Percentiles rank a stretch among this genome's conserved stretches.
Conservation (phyloP, 106 monocot species). For the Apostasia shenzhenica region DNA sequence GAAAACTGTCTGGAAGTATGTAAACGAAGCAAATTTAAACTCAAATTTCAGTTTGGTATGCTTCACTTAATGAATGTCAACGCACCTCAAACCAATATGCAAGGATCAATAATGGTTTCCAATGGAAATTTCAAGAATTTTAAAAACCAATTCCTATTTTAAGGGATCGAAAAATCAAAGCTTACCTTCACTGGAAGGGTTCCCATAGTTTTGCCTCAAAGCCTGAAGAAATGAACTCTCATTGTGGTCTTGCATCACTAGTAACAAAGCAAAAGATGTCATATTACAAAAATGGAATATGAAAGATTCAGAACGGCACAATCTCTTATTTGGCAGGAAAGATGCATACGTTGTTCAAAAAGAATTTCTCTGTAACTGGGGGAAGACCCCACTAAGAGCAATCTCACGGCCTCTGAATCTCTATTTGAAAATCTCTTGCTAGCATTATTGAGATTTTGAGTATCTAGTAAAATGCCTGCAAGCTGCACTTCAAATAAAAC, state of each 20-base stretch:
- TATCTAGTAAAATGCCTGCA: slow-evolving; percentile 57
- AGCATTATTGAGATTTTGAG: slow-evolving; percentile 26
- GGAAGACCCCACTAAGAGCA: slow-evolving; percentile 39
- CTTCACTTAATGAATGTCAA: not conserved
- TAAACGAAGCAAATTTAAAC: not conserved
- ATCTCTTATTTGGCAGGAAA: not conserved
- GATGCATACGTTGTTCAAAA: slow-evolving; percentile 35
- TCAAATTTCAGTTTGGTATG: not conserved
- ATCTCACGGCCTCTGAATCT: slow-evolving; percentile 50
- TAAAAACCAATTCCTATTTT: not conserved
- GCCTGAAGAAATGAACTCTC: slow-evolving; percentile 33
- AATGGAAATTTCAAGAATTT: not conserved
- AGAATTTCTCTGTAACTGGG: slow-evolving; percentile 30
- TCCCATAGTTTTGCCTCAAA: slow-evolving; percentile 26
- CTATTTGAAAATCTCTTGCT: slow-evolving; percentile 24
- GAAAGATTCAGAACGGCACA: not conserved
- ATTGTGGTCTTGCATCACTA: slow-evolving; percentile 39
- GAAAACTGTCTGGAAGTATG: not conserved
- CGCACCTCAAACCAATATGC: not conserved
- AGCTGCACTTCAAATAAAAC: slow-evolving; percentile 23
- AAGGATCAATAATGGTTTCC: not conserved
- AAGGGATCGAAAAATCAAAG: not conserved
- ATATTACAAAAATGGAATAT: not conserved
- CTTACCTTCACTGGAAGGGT: slow-evolving; percentile 28
- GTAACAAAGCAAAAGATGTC: not conserved